Conservation (phyloP, 305 asterid genomes). For the Solanum hybrid region DNA sequence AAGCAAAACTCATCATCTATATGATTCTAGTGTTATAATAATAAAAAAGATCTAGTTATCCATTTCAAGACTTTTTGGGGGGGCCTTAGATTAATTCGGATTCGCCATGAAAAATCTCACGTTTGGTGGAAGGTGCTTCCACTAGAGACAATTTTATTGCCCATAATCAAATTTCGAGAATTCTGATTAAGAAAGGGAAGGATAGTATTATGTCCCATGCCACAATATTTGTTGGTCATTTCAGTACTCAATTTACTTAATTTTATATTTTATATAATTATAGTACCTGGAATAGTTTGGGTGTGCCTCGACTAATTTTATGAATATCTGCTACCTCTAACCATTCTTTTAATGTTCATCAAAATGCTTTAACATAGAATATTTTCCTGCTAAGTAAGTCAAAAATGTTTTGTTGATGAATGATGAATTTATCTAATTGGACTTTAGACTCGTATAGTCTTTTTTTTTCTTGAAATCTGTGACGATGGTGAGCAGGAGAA, state of each 20-base stretch:
- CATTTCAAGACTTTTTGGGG: not conserved
- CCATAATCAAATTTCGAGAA: not conserved
- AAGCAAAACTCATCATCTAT: not conserved
- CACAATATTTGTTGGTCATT: not conserved
- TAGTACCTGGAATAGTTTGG: not conserved
- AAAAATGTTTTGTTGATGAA: not conserved
- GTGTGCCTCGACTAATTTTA: not conserved
- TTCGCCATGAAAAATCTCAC: not conserved
- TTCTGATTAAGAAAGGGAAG: not conserved
- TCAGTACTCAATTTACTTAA: not conserved
- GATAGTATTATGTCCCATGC: not conserved
- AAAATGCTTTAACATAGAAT: not conserved
- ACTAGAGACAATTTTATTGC: not conserved
- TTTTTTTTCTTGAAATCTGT: not conserved
- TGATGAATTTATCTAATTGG: not conserved
- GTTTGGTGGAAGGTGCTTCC: not conserved
- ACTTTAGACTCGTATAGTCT: not conserved
- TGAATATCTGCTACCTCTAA: too few species aligned
- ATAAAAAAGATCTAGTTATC: not conserved
- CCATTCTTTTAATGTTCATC: not conserved
- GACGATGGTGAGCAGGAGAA: constrained; percentile 3
- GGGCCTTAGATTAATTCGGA: not conserved
- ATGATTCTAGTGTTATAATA: not conserved
- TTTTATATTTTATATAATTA: not conserved
- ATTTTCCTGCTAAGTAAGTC: not conserved